Percentiles rank a stretch among this genome's conserved stretches.
Conservation (phyloP, 1,139 yeast species). For the Geotrichum aggregatum region DNA sequence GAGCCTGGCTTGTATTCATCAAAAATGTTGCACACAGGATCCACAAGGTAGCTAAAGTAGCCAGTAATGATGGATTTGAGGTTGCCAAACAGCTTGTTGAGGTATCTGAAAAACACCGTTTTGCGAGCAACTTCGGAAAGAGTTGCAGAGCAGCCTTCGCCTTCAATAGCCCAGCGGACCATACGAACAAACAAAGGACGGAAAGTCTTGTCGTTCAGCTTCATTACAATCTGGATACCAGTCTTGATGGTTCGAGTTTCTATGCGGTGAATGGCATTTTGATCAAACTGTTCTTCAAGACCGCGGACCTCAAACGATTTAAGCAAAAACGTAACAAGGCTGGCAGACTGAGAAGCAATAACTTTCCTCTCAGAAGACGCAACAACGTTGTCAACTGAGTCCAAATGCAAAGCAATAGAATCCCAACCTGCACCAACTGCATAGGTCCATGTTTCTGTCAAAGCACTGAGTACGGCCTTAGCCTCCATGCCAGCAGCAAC, state of each 20-base stretch:
- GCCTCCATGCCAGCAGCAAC: conserved; percentile 67
- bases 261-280: conserved; percentile 72
- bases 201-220: conserved; percentile 87
- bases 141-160: conserved; percentile 58
- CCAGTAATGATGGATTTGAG: conserved; percentile 83
- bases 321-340: conserved; percentile 66
- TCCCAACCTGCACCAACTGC: conserved; percentile 44
- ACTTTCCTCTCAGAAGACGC: conserved; percentile 68
- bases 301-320: conserved; percentile 56
- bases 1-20: conserved; percentile 22
- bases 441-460: conserved; percentile 62
- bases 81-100: conserved; percentile 76
- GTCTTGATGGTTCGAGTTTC: conserved; percentile 72
- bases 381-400: conserved; percentile 59
- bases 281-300: conserved; percentile 55
- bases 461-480: conserved; percentile 56
- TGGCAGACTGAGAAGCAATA: conserved; percentile 66
- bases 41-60: conserved; percentile 80
- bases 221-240: conserved; percentile 76
- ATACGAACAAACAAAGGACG: conserved; percentile 84
- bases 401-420: conserved; percentile 67
- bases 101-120: conserved; percentile 78
- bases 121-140: conserved; percentile 23
- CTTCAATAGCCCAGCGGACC: conserved; percentile 91
- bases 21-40: conserved; percentile 59